Evolutionary conservation across 139 green algal species (phyloP), one percentile per base, ranked within the genome.

Genomic region (Marvania coccoides): DNA sequence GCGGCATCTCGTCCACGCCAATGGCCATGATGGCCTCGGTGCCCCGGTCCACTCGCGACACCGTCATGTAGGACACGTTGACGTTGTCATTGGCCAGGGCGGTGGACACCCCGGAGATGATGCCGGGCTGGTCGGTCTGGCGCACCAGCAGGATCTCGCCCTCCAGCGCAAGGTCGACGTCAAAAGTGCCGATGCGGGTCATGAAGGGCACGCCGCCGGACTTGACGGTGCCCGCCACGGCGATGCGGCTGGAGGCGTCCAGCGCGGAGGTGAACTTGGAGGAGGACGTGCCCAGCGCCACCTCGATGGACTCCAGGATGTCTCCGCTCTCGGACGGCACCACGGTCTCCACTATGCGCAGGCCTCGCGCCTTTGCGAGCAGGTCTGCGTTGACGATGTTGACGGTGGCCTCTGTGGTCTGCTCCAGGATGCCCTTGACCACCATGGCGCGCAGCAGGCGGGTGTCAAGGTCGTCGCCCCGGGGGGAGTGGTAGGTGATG

Each of bases 361-460:
- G 70, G 40, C 91, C 91, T 26, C 93, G 66, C 53, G 90, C 85
- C 78, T 93, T 86, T 53, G 92, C 88, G 57, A 96, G 74, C 61
- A 97, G 82, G 82, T 98, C 92, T 3, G 92, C 92, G 67, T 98
- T 98, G 10, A 98, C 91, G 55, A 96, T 79, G 83, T 97, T 97
- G 47, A 96, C 85, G 13, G 68, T 81, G 37, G 63, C 63, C 34
- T 57, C 72, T 13, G 71, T 79, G 31, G 68, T 72, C 47, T 78
- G 47, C 79, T 94, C 84, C 47, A 95, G 70, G 42, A 94, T 83
- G 45, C 87, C 88, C 79, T 95, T 95, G 74, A 97, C 83, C 6
- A 96, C 86, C 78, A 90, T 97, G 63, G 92, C 92, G 29, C 92
- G 81, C 76, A 98, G 85, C 75, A 98, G 83, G 5, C 92, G 81